phyloP scores from a whole-genome alignment of 2,329 filamentous ascomycete species.

The Fusarium nanum region DNA sequence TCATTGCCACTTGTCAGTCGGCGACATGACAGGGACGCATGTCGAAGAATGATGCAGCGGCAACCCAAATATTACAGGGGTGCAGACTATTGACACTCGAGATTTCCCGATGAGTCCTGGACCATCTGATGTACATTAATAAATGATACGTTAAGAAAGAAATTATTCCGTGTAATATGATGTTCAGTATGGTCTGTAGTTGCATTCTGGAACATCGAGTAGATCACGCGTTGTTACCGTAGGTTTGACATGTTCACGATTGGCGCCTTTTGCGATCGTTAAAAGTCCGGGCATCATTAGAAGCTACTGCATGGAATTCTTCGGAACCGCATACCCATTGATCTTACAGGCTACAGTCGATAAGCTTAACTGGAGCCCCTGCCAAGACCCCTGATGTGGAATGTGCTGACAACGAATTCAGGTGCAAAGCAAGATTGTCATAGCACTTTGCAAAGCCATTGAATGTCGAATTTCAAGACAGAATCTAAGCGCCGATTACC shows the following conservation, averaged over 20 bases:
- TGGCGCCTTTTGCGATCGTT: not conserved
- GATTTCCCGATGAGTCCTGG: not conserved
- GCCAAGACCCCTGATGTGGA: constrained; percentile 3
- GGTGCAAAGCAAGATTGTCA: not conserved
- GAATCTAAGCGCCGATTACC: not conserved
- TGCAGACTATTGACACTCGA: not conserved
- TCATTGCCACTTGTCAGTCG: not conserved
- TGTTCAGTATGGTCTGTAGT: not conserved
- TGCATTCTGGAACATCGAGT: not conserved
- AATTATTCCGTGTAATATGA: not conserved
- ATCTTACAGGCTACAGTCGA: not conserved
- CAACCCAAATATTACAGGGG: not conserved
- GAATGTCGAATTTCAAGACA: too few species aligned
- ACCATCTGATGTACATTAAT: not conserved
- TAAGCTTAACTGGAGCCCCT: constrained; percentile 20
- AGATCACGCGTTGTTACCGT: not conserved
- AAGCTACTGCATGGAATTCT: constrained; percentile 3
- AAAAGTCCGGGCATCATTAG: not conserved
- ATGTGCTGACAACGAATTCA: not conserved
- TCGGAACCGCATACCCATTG: not conserved
- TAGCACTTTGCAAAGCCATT: not conserved
- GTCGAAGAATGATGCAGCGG: too few species aligned
- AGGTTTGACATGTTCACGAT: not conserved
- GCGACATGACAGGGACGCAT: not conserved
- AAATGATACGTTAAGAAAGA: not conserved